Percentiles rank a stretch among this genome's conserved stretches.
These are phyloP conservation scores for Collybiopsis confluens DNA, from an alignment of 768 basidiomycete species.

Conservation along the genomic window DNA sequence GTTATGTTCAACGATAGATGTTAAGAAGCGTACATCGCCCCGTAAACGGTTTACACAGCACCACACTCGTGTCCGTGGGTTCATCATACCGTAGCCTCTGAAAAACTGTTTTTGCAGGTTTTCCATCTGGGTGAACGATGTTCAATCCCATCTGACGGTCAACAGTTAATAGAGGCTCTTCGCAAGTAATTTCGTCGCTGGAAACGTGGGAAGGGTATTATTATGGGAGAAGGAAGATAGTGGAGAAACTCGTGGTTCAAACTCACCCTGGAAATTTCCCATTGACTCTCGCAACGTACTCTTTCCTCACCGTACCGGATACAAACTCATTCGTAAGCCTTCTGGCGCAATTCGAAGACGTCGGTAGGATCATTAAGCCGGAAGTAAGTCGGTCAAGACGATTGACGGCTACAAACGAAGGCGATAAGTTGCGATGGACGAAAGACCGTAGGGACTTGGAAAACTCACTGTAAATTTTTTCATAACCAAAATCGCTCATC, in stretches of 20 bases:
- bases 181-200: conserved; percentile 79
- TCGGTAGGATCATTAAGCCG: conserved; percentile 90
- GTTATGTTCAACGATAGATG: neutral
- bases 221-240: neutral
- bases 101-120: conserved; percentile 91
- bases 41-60: conserved; percentile 81
- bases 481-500: conserved; percentile 75
- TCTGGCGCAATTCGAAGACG: conserved; percentile 65
- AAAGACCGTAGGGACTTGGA: too few relatives aligned
- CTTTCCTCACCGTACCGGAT: conserved; percentile 79
- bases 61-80: conserved; percentile 77
- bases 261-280: conserved; percentile 85
- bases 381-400: conserved; percentile 92
- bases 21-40: conserved; percentile 71
- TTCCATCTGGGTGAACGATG: conserved; percentile 92
- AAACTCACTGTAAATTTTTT: conserved; percentile 77
- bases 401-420: conserved; percentile 71
- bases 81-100: conserved; percentile 76
- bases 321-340: conserved; percentile 77
- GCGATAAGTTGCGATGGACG: too few relatives aligned
- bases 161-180: conserved; percentile 83
- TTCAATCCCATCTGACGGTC: conserved; percentile 97
- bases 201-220: neutral
- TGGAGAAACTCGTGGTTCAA: neutral
- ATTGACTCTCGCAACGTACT: conserved; percentile 84